Base-by-base conservation (phyloP, 768 basidiomycete species). In the Lactifluus volemus region DNA sequence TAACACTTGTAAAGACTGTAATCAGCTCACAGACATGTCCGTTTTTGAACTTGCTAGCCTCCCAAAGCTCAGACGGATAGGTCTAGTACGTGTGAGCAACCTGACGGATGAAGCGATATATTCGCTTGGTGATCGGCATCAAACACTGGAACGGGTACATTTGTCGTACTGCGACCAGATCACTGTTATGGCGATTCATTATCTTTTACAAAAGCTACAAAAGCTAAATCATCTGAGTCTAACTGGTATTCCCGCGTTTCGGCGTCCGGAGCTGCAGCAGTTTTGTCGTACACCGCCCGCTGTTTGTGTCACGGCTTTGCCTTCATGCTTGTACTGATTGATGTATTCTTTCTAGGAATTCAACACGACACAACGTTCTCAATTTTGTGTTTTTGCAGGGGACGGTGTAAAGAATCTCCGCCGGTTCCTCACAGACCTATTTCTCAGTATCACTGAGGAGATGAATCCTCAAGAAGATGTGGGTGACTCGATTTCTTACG, bases 101-200 rank as follows among this genome's bases (percentile, higher is more conserved):
- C 76, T 99, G 58, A 99, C 97, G 11, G 97, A 99, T 70, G 85
- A 96, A 67, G 92, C 92, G 2, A 85, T 98, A 36, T 89, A 89
- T 70, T 81, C 94, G 1, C 82, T 99, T 10, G 91, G 85, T 9
- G 89, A 92, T 63, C 83, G 92, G 15, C 85, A 91, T 68, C 83
- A 84, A 32, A 88, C 92, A 9, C 79, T 98, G 25, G 97, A 99
- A 71, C 87, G 97, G 44, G 92, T 99, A 21, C 97, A 99, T 73
- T 78, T 99, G 52, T 97, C 93, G 2, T 98, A 98, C 70, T 99
- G 97, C 72, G 92, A 97, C 71, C 90, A 95, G 69, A 88, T 99
- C 58, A 85, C 89, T 6, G 90, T 98, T 67, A 81, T 86, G 76
- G 94, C 94, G 17, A 83, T 98, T 52, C 89, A 95, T 68, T 92